These are phyloP conservation scores for Lentinula novae-zelandiae DNA, from an alignment of 1,284 basidiomycete species.

Conservation along the genomic window DNA sequence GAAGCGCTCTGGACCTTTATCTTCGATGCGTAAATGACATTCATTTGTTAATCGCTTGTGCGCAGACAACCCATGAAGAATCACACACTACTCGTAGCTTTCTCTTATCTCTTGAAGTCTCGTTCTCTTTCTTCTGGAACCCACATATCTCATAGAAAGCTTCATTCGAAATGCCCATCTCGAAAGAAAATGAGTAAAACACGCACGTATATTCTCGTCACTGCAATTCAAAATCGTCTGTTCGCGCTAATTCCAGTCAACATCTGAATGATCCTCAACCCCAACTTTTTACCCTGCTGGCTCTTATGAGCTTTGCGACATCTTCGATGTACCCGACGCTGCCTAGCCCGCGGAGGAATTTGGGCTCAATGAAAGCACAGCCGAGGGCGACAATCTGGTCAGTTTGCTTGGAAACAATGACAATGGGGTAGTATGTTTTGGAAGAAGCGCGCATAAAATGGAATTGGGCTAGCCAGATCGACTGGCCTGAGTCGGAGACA, in stretches of 20 bases:
- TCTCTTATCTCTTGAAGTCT: conserved; percentile 36
- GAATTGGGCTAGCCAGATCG: conserved; percentile 70
- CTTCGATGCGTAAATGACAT: conserved; percentile 33
- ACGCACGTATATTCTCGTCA: conserved; percentile 87
- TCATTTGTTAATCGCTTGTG: neutral
- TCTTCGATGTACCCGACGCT: conserved; percentile 95
- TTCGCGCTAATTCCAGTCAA: conserved; percentile 77
- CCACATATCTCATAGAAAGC: conserved; percentile 98
- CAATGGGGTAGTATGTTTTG: conserved; percentile 80
- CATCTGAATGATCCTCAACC: conserved; percentile 82
- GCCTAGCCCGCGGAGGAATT: conserved; percentile 84
- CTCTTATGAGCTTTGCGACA: conserved; percentile 87
- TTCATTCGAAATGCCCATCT: conserved; percentile 26
- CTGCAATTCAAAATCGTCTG: conserved; percentile 93
- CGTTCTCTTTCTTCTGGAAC: conserved; percentile 81
- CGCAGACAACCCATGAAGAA: no score
- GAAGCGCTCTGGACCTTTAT: conserved; percentile 88
- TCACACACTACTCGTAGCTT: no score
- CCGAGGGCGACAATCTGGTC: conserved; percentile 87
- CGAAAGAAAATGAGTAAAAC: neutral
- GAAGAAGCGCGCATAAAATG: conserved; percentile 49
- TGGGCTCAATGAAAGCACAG: conserved; percentile 85
- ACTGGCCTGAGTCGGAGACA: conserved; percentile 73
- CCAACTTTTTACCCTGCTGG: conserved; percentile 89
- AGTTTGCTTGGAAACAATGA: conserved; percentile 71